phyloP scores from a whole-genome alignment of 2,329 filamentous ascomycete genomes.

The Aquanectria penicillioides region DNA sequence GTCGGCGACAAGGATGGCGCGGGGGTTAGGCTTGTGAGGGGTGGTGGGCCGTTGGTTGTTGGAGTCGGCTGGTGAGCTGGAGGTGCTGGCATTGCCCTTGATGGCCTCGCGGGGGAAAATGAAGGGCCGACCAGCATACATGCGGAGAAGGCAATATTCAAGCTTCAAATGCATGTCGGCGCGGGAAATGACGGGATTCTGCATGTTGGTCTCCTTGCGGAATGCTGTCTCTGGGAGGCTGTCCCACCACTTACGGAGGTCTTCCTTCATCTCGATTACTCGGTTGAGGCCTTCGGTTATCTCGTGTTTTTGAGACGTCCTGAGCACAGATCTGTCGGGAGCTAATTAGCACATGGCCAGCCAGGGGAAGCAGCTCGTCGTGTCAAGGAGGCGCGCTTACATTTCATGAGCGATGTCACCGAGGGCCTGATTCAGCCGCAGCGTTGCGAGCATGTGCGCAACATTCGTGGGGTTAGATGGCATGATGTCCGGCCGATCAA shows the following conservation, averaged over 20 bases:
- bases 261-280: slow-evolving; percentile 49
- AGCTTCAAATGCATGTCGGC: slow-evolving; percentile 61
- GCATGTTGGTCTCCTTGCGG: slow-evolving; percentile 51
- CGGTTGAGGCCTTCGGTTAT: slow-evolving; percentile 46
- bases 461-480: slow-evolving; percentile 54
- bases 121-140: slow-evolving; percentile 65
- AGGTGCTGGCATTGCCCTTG: slow-evolving; percentile 41
- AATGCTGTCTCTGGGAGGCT: slow-evolving; percentile 45
- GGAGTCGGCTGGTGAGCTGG: slow-evolving; percentile 44
- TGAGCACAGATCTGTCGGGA: slow-evolving; percentile 45
- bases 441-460: slow-evolving; percentile 57
- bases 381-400: slow-evolving; percentile 36
- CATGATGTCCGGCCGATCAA: slow-evolving; percentile 56
- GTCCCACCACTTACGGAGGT: slow-evolving; percentile 52
- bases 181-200: slow-evolving; percentile 54
- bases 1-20: slow-evolving; percentile 57
- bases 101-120: slow-evolving; percentile 52
- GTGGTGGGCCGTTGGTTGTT: slow-evolving; percentile 41
- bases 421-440: slow-evolving; percentile 49
- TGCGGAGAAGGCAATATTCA: slow-evolving; percentile 62
- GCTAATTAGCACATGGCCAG: slow-evolving; percentile 15
- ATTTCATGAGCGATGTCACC: slow-evolving; percentile 52
- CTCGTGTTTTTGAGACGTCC: slow-evolving; percentile 45
- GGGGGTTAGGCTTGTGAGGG: slow-evolving; percentile 44
- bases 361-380: not conserved